Base-by-base conservation (phyloP, 169 alveolate genomes). In the Plasmodium coatneyi region DNA sequence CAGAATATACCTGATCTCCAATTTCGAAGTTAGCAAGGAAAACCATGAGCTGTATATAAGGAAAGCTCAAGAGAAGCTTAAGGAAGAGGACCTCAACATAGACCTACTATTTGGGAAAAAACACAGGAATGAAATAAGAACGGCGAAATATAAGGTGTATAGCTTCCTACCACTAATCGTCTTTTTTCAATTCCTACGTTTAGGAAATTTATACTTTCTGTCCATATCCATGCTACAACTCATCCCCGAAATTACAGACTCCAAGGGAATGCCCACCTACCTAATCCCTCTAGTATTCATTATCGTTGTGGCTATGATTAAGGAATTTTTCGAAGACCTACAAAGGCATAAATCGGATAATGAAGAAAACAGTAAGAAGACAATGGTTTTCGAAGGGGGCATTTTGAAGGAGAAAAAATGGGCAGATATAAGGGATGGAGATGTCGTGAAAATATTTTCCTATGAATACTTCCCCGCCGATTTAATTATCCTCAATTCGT, bases 391-490 rank as follows among this genome's bases (percentile, higher is more conserved):
- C 56, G 92, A 95, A 76, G 90, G 96, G 36, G 98, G 97, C 22
- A 41, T 81, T 28, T 95, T 96, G 83, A 87, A 71, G 74, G 96
- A 92, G 60, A 96, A 84, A 71, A 95, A 81, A 70, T 98, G 99
- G 98, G 96, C 97, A 16, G 95, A 97, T 78, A 84, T 98, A 12
- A 94, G 96, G 74, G 99, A 98, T 72, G 99, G 99, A 3, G 99
- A 98, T 89, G 95, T 98, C 16, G 97, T 99, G 10, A 97, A 96
- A 92, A 97, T 98, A 60, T 74, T 95, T 70, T 91, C 98, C 70
- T 98, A 98, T 84, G 98, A 98, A 90, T 93, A 95, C 71, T 98
- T 98, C 84, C 99, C 99, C 7, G 99, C 99, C 0, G 99, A 99
- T 93, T 71, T 98, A 82, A 93, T 99, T 52, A 70, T 98, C 22